A percentile compares a stretch with the other conserved stretches of the same genome.
Evolutionary conservation across 495 filamentous ascomycete species (phyloP).

Genomic region (Trichoderma orchidacearum): DNA sequence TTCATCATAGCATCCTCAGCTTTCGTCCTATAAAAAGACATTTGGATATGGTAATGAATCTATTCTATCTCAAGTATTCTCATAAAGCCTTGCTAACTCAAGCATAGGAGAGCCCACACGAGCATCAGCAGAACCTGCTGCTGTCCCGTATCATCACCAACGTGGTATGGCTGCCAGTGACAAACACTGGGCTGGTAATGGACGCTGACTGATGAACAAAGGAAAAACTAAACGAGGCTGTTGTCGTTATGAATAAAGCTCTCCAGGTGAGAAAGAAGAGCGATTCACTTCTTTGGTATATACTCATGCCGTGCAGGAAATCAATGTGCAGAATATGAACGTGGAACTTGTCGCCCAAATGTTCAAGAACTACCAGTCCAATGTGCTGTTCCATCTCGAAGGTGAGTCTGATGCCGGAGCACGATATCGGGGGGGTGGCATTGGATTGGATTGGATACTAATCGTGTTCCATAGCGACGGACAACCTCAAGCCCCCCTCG

Average conservation of each 20-base stretch:
- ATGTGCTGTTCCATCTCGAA: constrained; percentile 94
- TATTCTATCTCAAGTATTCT: too few species aligned
- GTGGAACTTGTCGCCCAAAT: constrained; percentile 96
- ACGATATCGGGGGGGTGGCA: too few species aligned
- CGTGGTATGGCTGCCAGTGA: constrained; percentile 47
- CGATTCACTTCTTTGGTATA: not conserved
- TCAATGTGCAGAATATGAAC: constrained; percentile 98
- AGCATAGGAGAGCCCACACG: constrained; percentile 82
- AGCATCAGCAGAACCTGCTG: constrained; percentile 89
- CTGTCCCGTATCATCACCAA: constrained; percentile 95
- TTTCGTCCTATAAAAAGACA: too few species aligned
- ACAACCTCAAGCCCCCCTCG: constrained; percentile 68
- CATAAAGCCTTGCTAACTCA: constrained; percentile 7
- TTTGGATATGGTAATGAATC: too few species aligned
- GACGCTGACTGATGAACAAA: constrained; percentile 16
- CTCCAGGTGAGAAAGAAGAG: constrained; percentile 49
- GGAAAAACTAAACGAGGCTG: constrained; percentile 96
- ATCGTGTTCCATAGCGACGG: constrained; percentile 46
- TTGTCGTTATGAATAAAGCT: constrained; percentile 81
- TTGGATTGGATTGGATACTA: not conserved
- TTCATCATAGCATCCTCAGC: too few species aligned
- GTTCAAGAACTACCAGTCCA: constrained; percentile 99
- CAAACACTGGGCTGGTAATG: constrained; percentile 3
- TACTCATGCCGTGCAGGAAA: constrained; percentile 47
- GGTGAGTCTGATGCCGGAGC: constrained; percentile 36